Percentiles rank a stretch among this genome's conserved stretches.
Evolutionary conservation across 2,329 filamentous ascomycete species (phyloP).

Genomic region (Botrytis byssoidea): DNA sequence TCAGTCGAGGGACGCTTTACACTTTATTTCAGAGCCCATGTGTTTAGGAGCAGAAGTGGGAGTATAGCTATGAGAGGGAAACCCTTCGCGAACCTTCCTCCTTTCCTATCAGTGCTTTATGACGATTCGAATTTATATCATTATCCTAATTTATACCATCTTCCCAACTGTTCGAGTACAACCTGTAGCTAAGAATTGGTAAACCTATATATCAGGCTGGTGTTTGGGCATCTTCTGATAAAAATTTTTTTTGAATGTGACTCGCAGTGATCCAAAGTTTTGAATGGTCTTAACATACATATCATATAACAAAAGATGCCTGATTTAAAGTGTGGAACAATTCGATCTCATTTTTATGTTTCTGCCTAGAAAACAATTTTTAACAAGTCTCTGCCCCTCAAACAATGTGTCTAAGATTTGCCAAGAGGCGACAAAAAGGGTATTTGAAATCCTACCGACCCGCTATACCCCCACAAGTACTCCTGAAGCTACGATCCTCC

Average conservation of each 20-base stretch:
- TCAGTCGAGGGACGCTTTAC: too few relatives aligned
- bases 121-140: background rate
- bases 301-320: background rate
- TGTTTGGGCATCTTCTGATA: background rate
- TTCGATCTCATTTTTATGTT: background rate
- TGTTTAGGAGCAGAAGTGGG: background rate
- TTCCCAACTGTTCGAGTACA: background rate
- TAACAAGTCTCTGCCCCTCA: background rate
- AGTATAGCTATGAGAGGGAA: background rate
- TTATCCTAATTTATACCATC: too few relatives aligned
- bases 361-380: background rate
- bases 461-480: background rate
- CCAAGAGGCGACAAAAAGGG: slow-evolving; percentile 6
- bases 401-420: background rate
- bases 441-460: slow-evolving; percentile 15
- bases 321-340: background rate
- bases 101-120: background rate
- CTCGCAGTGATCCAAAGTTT: background rate
- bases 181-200: background rate
- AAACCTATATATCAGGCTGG: background rate
- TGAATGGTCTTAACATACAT: background rate
- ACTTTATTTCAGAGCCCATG: too few relatives aligned
- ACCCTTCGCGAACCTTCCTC: background rate
- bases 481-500: background rate
- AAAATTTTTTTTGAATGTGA: background rate